Base-by-base conservation (phyloP, 371 early-diverging fungal species). In the Circinella umbellata region DNA sequence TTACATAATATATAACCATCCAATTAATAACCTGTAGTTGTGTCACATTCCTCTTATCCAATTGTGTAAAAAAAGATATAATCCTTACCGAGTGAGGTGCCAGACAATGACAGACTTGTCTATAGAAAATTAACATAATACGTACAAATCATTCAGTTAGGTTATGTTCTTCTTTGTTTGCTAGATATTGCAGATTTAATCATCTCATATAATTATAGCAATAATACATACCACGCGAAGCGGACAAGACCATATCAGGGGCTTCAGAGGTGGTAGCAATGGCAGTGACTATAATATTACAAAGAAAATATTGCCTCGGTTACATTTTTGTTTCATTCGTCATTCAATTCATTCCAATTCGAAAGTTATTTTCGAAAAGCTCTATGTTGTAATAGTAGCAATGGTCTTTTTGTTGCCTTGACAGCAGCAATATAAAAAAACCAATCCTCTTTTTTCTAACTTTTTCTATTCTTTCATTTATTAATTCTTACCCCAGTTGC, bases 71-170 rank as follows among this genome's bases (percentile, higher is more conserved):
- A 6, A 11, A 38, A 38, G 7, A 36, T 38, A 36, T 55, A 3
- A 46, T 13, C 14, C 64, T 69, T 74, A 81, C 79, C 81, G 93
- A 80, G 92, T 93, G 80, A 98, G 87, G 83, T 91, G 85, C 98
- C 98, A 98, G 86, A 98, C 96, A 73, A 98, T 93, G 83, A 98
- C 86, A 76, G 95, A 89, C 94, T 96, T 98, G 91, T 96, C 95
- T 92, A 76, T 61, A 69, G 6, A 39, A 27, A 27, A 27, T 27
- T 27, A 27, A 27, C 27, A 27, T 27, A 27, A 27, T 27, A 27
- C 27, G 27, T 27, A 27, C 27, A 27, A 27, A 27, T 27, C 27
- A 27, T 27, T 27, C 27, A 27, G 27, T 27, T 27, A 27, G 27
- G 27, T 27, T 27, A 27, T 27, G 27, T 27, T 27, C 27, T 27